Evolutionary conservation across 2,329 filamentous ascomycete genomes (phyloP).

Genomic region (Botrytis deweyae): DNA sequence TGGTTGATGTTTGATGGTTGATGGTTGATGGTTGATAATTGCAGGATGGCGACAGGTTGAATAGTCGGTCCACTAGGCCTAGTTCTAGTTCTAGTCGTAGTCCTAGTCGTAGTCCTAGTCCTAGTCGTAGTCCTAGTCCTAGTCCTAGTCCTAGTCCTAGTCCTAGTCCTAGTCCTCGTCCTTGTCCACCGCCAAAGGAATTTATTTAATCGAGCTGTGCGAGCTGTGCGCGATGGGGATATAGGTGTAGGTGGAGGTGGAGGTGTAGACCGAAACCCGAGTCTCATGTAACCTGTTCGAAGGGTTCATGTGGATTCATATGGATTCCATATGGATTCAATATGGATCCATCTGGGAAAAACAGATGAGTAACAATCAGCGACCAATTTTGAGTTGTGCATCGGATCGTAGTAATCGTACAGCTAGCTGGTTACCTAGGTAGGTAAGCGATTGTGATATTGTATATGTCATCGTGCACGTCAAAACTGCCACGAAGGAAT

Average conservation of each 20-base stretch:
- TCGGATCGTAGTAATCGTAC: neutral
- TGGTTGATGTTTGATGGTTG: neutral
- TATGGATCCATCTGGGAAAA: neutral
- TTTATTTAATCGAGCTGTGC: neutral
- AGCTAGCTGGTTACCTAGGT: neutral
- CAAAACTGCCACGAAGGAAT: conserved; percentile 14
- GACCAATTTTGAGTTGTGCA: neutral
- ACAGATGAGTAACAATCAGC: neutral
- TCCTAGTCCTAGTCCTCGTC: neutral
- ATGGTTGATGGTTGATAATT: neutral
- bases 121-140: neutral
- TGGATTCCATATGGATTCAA: neutral
- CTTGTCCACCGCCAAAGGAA: neutral
- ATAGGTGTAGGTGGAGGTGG: neutral
- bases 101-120: neutral
- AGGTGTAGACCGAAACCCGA: neutral
- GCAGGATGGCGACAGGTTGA: neutral
- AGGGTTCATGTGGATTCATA: neutral
- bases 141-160: neutral
- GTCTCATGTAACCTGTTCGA: neutral
- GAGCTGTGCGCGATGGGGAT: neutral
- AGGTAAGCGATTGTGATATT: neutral
- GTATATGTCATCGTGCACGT: conserved; percentile 16
- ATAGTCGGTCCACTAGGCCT: neutral
- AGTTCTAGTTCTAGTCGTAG: neutral